A percentile compares a stretch with the other conserved stretches of the same genome.
Conservation (phyloP, 768 basidiomycete genomes). For the Hypholoma sublateritium region DNA sequence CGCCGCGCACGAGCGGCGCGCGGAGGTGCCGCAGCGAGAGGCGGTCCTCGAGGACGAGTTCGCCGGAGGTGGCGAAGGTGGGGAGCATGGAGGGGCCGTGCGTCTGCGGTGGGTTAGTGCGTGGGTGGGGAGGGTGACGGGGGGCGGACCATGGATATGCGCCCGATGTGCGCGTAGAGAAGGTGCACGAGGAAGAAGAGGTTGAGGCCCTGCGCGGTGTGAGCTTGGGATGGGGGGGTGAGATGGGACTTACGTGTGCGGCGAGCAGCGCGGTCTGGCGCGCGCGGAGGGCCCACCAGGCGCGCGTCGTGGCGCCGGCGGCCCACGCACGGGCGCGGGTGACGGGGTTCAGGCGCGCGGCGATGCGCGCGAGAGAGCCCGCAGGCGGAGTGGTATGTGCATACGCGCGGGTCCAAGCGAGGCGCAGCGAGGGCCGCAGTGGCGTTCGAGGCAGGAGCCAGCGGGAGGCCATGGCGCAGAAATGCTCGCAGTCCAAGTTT, state of each 20-base stretch:
- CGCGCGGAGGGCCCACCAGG: background rate
- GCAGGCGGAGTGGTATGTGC: background rate
- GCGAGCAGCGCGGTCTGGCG: background rate
- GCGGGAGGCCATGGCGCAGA: no score
- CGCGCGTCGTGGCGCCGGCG: background rate
- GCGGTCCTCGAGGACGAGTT: constrained; percentile 64
- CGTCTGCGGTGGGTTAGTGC: constrained; percentile 40
- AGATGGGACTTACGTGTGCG: constrained; percentile 8
- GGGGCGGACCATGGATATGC: constrained; percentile 46
- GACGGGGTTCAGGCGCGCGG: no score
- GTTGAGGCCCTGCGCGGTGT: constrained; percentile 46
- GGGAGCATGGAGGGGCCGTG: constrained; percentile 81
- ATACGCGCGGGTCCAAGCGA: no score
- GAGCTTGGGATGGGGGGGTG: background rate
- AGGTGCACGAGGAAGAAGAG: constrained; percentile 59
- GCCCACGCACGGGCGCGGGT: background rate
- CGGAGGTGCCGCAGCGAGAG: constrained; percentile 53
- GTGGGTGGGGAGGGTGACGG: background rate
- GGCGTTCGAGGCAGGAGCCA: no score
- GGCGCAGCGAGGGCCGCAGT: no score
- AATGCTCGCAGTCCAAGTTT: no score
- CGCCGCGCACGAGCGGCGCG: constrained; percentile 61
- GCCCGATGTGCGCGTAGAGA: constrained; percentile 60
- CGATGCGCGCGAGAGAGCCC: no score
- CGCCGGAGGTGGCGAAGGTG: constrained; percentile 59